Evolutionary conservation across 148 eudicot species (phyloP), one percentile per base, ranked within the genome.

Genomic region (Cornus kousa): DNA sequence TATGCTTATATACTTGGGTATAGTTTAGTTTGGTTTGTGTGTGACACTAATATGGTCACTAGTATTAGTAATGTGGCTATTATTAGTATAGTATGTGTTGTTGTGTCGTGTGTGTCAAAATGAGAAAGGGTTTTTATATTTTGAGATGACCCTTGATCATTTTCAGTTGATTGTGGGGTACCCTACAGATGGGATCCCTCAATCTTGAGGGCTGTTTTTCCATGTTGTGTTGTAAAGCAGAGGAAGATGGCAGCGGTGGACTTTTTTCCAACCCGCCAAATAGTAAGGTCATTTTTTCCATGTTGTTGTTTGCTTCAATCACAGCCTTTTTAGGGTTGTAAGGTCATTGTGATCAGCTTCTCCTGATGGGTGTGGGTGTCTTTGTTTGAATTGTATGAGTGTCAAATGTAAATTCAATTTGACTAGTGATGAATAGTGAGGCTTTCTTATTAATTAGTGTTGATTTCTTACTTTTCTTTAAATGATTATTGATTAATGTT

Each of bases 241-340:
- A 73, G n/a, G 17, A 57, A n/a, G 22, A 14, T 74, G 78, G 83
- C 83, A 71, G 83, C 32, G 83, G 83, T 74, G 84, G 84, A 68
- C n/a, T 53, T 10, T 35, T 69, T 24, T 60, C 81, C 78, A 12
- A 82, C 81, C 84, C 84, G 81, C 84, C 71, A 48, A 6, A 35
- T 74, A 74, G 73, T 67, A 74, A 32, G 22, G n/a, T n/a, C n/a
- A n/a, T n/a, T n/a, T n/a, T n/a, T n/a, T n/a, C n/a, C n/a, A n/a
- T n/a, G n/a, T 37, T 23, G 66, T 48, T 46, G 10, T 10, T 50
- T 79, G 50, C 28, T 67, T 16, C 32, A 17, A 37, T 37, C 24
- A 60, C 39, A 65, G 37, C 16, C n/a, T n/a, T 14, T 66, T 14
- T 40, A 13, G 16, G 78, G 73, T 39, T 60, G 28, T 28, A 28